Percentiles rank a stretch among this genome's conserved stretches.
Evolutionary conservation across 495 filamentous ascomycete genomes (phyloP).

Genomic region (Penicillium argentinense): DNA sequence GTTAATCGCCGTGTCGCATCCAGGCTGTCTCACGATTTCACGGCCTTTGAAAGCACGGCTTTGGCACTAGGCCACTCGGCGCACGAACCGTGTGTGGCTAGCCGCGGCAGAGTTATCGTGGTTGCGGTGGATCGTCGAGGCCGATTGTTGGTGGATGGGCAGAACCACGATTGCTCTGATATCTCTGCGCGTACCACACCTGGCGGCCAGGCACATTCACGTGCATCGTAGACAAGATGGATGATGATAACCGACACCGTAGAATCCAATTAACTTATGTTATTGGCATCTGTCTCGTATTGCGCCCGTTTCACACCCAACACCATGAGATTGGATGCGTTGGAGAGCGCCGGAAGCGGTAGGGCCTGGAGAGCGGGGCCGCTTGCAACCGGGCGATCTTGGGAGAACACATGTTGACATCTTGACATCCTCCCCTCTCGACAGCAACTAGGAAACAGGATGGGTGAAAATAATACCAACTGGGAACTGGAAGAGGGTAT

Average conservation of each 20-base stretch:
- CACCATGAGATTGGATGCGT: background rate
- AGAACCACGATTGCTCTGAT: too few relatives aligned
- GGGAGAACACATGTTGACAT: background rate
- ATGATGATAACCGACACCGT: too few relatives aligned
- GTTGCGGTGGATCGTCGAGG: background rate
- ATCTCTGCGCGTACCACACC: too few relatives aligned
- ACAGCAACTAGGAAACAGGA: too few relatives aligned
- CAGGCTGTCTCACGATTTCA: too few relatives aligned
- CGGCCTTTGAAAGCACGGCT: background rate
- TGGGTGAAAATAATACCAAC: slow-evolving; percentile 28
- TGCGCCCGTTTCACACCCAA: too few relatives aligned
- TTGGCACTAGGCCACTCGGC: background rate
- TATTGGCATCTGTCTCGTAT: too few relatives aligned
- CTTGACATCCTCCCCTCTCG: background rate
- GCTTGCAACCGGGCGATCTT: background rate
- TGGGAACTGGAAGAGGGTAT: slow-evolving; percentile 54
- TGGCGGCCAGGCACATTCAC: too few relatives aligned
- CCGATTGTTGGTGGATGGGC: background rate
- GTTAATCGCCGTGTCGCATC: background rate
- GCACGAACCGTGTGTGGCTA: slow-evolving; percentile 2
- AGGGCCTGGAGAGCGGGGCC: background rate
- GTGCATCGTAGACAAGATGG: too few relatives aligned
- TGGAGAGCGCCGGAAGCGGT: slow-evolving; percentile 10
- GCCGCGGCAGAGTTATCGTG: background rate
- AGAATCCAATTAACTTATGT: too few relatives aligned